These are phyloP conservation scores for Lachancea meyersii DNA, from an alignment of 805 yeast genomes.

Conservation along the genomic window DNA sequence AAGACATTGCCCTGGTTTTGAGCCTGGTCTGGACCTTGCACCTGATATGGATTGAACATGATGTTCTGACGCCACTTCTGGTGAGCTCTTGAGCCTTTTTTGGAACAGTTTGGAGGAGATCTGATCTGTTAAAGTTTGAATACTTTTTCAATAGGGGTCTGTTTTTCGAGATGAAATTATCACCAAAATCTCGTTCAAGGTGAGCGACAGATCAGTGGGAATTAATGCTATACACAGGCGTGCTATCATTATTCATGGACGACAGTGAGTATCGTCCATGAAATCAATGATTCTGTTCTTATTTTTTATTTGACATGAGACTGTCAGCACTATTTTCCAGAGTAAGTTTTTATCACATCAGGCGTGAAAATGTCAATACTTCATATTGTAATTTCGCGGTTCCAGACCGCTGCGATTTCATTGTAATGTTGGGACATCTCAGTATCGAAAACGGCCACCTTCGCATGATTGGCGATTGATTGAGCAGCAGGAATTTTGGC, in stretches of 20 bases:
- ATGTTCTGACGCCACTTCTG: neutral
- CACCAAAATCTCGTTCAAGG: neutral
- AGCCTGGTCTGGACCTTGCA: neutral
- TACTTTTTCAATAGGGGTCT: constrained; percentile 5
- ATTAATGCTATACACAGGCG: too few relatives aligned
- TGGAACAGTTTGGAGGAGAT: neutral
- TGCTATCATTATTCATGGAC: too few relatives aligned
- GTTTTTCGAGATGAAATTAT: constrained; percentile 1
- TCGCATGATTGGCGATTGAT: neutral
- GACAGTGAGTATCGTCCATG: too few relatives aligned
- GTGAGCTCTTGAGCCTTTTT: neutral
- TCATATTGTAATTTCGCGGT: neutral
- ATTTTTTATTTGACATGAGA: too few relatives aligned
- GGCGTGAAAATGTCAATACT: neutral
- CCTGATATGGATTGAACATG: constrained; percentile 12
- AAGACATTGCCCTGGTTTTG: constrained; percentile 5
- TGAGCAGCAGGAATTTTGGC: constrained; percentile 7
- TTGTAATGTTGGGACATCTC: constrained; percentile 10
- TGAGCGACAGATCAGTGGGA: too few relatives aligned
- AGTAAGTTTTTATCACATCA: neutral
- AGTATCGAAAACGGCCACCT: constrained; percentile 30
- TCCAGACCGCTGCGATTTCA: constrained; percentile 5
- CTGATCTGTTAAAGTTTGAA: neutral
- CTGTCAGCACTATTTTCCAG: neutral
- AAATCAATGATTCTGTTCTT: too few relatives aligned